These are phyloP conservation scores for Phytophthora capsici DNA, from an alignment of 352 stramenopile genomes.

Conservation along the genomic window DNA sequence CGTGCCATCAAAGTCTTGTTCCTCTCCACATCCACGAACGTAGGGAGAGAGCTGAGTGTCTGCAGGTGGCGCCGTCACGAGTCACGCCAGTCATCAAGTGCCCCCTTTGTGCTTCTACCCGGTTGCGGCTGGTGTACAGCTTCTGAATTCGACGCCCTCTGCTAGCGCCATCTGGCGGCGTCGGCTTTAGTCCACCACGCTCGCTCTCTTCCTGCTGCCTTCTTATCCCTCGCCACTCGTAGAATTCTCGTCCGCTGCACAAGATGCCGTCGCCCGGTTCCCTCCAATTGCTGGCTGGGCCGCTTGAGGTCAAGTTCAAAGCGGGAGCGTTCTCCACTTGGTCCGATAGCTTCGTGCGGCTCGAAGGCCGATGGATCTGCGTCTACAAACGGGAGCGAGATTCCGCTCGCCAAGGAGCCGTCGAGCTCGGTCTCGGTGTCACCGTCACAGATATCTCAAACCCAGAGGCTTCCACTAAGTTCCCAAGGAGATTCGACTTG, in stretches of 20 bases:
- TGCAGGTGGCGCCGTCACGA: slow-evolving; percentile 7
- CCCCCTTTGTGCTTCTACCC: slow-evolving; percentile 1
- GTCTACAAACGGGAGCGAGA: slow-evolving; percentile 78
- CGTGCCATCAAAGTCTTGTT: background rate
- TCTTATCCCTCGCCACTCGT: slow-evolving; percentile 24
- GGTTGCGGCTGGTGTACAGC: slow-evolving; percentile 16
- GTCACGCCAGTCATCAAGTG: slow-evolving; percentile 20
- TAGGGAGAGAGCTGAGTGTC: slow-evolving; percentile 26
- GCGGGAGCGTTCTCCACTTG: slow-evolving; percentile 69
- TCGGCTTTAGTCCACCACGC: slow-evolving; percentile 29
- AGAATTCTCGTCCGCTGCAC: slow-evolving; percentile 15
- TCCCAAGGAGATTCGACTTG: slow-evolving; percentile 78
- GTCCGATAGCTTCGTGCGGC: slow-evolving; percentile 66
- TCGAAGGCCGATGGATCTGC: slow-evolving; percentile 74
- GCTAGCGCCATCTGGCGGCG: slow-evolving; percentile 26
- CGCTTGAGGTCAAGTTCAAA: slow-evolving; percentile 77
- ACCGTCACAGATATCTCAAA: slow-evolving; percentile 67
- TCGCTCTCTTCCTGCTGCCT: slow-evolving; percentile 15
- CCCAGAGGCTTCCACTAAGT: slow-evolving; percentile 68
- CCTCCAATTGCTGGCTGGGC: slow-evolving; percentile 58
- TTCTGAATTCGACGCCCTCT: slow-evolving; percentile 27
- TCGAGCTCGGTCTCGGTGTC: slow-evolving; percentile 76
- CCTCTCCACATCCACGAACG: background rate
- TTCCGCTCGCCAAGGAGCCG: slow-evolving; percentile 54
- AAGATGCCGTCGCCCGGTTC: slow-evolving; percentile 39